Percentiles rank a stretch among this genome's conserved stretches.
Evolutionary conservation across 179 eudicot species (phyloP).

Genomic region (Spergularia azorica): DNA sequence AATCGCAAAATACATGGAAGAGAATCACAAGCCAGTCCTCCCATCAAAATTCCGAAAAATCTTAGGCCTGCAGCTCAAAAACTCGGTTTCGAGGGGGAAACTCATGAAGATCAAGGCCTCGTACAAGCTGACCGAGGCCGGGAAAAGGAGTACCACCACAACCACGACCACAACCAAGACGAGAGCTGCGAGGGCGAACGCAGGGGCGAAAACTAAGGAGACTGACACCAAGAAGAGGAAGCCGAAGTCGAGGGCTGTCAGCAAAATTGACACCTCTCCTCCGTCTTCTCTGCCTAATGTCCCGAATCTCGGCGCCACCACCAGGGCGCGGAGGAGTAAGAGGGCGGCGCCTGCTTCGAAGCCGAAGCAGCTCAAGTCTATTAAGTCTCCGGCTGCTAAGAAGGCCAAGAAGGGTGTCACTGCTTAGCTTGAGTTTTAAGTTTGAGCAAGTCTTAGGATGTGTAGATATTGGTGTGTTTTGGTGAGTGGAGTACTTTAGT

Average conservation of each 20-base stretch:
- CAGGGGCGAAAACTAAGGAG: constrained; percentile 36
- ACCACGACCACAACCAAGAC: constrained; percentile 9
- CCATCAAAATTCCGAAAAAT: constrained; percentile 73
- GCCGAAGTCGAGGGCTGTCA: constrained; percentile 29
- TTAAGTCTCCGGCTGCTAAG: constrained; percentile 49
- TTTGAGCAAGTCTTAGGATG: no score
- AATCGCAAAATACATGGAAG: constrained; percentile 73
- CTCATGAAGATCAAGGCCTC: constrained; percentile 74
- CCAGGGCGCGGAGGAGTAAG: constrained; percentile 37
- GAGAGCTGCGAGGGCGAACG: constrained; percentile 38
- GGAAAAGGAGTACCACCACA: constrained; percentile 36
- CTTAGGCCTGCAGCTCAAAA: constrained; percentile 66
- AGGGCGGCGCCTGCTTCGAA: constrained; percentile 44
- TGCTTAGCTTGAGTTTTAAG: background rate
- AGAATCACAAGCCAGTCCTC: constrained; percentile 60
- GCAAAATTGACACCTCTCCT: constrained; percentile 33
- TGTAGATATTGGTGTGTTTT: background rate
- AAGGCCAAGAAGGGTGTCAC: constrained; percentile 42
- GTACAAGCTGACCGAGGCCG: constrained; percentile 57
- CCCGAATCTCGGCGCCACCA: constrained; percentile 18
- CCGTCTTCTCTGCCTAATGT: constrained; percentile 16
- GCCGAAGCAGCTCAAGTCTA: constrained; percentile 59
- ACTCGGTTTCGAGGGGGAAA: constrained; percentile 60
- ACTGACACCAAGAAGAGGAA: constrained; percentile 14
- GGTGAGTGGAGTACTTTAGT: no score